Base-by-base conservation (phyloP, 768 basidiomycete genomes). In the Trametopsis cervina region DNA sequence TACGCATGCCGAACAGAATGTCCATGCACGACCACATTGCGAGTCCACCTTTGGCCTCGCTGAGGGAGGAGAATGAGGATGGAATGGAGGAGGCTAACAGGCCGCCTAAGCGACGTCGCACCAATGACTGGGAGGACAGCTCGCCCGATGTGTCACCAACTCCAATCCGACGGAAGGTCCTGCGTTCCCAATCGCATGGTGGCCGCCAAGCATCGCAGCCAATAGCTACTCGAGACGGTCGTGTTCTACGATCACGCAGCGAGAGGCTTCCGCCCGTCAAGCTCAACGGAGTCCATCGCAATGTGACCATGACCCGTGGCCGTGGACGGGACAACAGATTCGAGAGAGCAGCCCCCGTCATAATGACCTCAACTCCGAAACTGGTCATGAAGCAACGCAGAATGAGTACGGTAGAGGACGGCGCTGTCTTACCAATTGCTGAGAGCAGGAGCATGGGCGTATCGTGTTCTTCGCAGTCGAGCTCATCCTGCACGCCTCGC, bases 331-430 rank as follows among this genome's bases (percentile, higher is more conserved):
- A 7, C 29, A 33, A 7, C 29, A 33, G 29, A 33, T 7, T 33
- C 15, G 1, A 22, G 33, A 29, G 17, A 15, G 40, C 50, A 36
- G 46, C 23, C 9, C 5, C 45, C 2, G 47, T 54, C 37, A 33
- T n/a, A n/a, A 43, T 54, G 53, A 61, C 60, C 13, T 61, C 60
- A 9, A 61, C 60, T 13, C 60, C 57, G 41, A 56, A 55, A 50
- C 39, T 21, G 48, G 51, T 11, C 1, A 26, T 18, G 49, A 38
- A 2, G 54, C 45, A 2, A 21, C 41, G 26, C 46, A 13, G 49
- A 44, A 21, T 47, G 29, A 6, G 27, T 27, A n/a, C n/a, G n/a
- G n/a, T n/a, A n/a, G 18, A 37, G 36, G 10, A 29, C 0, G 44
- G 15, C 23, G 37, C 45, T n/a, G 50, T 27, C 12, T 24, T 42